These are phyloP conservation scores for Sarocladiaceae sp. DNA, from an alignment of 2,329 filamentous ascomycete genomes.

Conservation along the genomic window DNA sequence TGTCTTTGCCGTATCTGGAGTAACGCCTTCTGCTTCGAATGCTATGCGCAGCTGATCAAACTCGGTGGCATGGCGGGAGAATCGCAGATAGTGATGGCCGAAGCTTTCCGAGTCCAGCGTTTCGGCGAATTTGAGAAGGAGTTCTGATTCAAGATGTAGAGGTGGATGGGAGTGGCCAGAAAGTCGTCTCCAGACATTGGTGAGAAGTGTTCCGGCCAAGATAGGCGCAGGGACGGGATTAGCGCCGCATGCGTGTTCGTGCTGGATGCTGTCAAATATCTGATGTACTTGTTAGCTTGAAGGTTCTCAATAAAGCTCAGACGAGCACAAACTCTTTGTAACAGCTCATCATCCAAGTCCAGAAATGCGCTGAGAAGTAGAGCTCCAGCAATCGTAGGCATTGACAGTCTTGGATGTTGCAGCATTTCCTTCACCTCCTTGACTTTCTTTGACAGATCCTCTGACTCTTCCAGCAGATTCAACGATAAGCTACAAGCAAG, in stretches of 20 bases:
- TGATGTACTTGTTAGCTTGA: no score
- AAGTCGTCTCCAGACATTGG: neutral
- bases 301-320: no score
- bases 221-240: neutral
- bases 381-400: neutral
- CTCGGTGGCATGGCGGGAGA: neutral
- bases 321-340: neutral
- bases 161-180: neutral
- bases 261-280: neutral
- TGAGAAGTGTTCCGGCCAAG: neutral
- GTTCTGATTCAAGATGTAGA: neutral
- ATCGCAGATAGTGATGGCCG: neutral
- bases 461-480: neutral
- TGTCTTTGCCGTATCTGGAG: neutral
- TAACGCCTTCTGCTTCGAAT: neutral
- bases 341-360: neutral
- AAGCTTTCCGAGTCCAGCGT: neutral
- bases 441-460: neutral
- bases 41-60: neutral
- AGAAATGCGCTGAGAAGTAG: neutral
- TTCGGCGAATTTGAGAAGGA: neutral
- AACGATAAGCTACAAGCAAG: neutral
- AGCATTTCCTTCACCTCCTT: neutral
- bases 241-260: neutral
- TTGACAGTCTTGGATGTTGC: neutral